These are phyloP conservation scores for Acorus calamus DNA, from an alignment of 106 monocot genomes.

Conservation along the genomic window DNA sequence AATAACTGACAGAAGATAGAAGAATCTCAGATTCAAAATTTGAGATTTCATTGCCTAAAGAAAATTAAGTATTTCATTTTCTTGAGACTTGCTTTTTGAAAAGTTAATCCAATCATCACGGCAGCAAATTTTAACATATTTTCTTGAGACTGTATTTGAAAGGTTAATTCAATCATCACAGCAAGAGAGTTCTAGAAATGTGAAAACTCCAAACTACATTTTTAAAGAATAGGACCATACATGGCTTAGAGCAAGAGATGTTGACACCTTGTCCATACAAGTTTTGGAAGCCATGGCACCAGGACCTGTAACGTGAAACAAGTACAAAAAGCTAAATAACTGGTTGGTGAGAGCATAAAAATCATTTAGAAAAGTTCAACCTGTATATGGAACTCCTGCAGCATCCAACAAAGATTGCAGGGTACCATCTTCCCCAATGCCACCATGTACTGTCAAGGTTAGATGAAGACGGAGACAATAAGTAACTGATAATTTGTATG, in stretches of 20 bases:
- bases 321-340: not conserved
- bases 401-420: constrained; percentile 72
- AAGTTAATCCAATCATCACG: not conserved
- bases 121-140: constrained; percentile 1
- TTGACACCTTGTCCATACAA: constrained; percentile 86
- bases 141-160: too few species aligned
- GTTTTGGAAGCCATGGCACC: constrained; percentile 62
- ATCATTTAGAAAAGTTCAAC: constrained; percentile 17
- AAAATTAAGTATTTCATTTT: not conserved
- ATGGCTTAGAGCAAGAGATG: constrained; percentile 59
- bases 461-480: not conserved
- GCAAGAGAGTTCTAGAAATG: too few species aligned
- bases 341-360: not conserved
- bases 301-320: constrained; percentile 49
- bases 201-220: too few species aligned
- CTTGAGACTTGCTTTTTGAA: not conserved
- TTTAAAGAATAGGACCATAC: constrained; percentile 25
- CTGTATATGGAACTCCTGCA: constrained; percentile 82
- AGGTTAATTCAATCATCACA: too few species aligned
- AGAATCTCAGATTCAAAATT: too few species aligned
- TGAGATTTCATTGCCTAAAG: too few species aligned
- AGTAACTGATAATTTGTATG: not conserved
- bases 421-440: constrained; percentile 93
- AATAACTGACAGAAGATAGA: too few species aligned
- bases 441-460: constrained; percentile 70